Conservation (phyloP, 306 rosid species). For the Prunus fruticosa region DNA sequence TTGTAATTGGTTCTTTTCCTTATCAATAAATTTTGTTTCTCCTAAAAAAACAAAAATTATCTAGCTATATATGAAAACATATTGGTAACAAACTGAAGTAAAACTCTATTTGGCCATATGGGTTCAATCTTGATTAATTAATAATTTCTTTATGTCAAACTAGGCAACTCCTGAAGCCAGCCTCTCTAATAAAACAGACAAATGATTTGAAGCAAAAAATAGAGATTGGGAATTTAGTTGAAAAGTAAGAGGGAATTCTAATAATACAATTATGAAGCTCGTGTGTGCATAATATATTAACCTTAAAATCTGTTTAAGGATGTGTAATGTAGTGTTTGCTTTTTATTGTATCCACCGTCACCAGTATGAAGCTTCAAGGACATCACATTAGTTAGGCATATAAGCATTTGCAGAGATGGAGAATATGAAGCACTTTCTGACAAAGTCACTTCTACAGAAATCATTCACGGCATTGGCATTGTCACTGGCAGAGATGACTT, state of each 20-base stretch:
- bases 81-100: neutral
- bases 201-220: neutral
- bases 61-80: no score
- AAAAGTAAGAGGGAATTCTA: neutral
- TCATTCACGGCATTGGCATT: neutral
- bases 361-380: neutral
- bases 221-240: neutral
- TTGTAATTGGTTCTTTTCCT: no score
- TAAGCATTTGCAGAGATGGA: slow-evolving; percentile 3
- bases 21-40: no score
- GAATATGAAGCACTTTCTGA: slow-evolving; percentile 10
- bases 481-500: neutral
- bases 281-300: neutral
- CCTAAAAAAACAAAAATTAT: no score
- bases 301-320: neutral
- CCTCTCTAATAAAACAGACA: neutral
- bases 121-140: neutral
- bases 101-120: neutral
- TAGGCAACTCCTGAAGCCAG: neutral
- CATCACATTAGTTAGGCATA: neutral
- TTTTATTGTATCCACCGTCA: neutral
- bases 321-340: neutral
- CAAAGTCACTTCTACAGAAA: slow-evolving; percentile 2
- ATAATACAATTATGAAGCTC: neutral
- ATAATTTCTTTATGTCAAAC: neutral